A percentile compares a stretch with the other conserved stretches of the same genome.
Evolutionary conservation across 1,139 yeast species (phyloP).

Genomic region (Kurtzmaniella natalensis): DNA sequence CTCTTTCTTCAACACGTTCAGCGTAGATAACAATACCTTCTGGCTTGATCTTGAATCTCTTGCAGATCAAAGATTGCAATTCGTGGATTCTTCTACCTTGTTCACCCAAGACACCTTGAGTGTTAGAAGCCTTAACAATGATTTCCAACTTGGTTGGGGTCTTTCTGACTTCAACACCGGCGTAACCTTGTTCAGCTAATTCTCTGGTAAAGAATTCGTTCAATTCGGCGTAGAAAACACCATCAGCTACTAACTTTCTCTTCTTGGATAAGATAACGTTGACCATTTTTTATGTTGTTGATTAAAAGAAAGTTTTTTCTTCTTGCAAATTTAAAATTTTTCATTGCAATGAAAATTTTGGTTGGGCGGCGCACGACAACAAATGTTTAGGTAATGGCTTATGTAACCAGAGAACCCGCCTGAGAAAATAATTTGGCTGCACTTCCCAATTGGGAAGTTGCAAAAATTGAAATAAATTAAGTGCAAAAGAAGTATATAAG

Average conservation of each 20-base stretch:
- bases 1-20: conserved; percentile 99
- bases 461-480: too few species aligned
- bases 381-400: background rate
- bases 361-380: background rate
- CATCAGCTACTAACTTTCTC: conserved; percentile 97
- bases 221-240: conserved; percentile 99
- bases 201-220: conserved; percentile 99
- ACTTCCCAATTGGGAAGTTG: too few species aligned
- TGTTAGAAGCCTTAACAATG: conserved; percentile 98
- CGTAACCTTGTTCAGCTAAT: conserved; percentile 99
- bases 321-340: conserved; percentile 3
- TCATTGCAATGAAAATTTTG: background rate
- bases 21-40: conserved; percentile 95
- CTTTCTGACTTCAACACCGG: conserved; percentile 99
- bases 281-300: conserved; percentile 22
- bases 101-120: conserved; percentile 98
- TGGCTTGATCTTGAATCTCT: conserved; percentile 96
- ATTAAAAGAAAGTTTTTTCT: conserved; percentile 1
- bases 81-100: conserved; percentile 99
- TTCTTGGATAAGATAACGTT: conserved; percentile 71
- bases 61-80: conserved; percentile 94
- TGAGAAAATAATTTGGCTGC: too few species aligned
- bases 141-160: conserved; percentile 98
- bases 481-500: too few species aligned
- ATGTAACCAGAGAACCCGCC: background rate